These are phyloP conservation scores for Tribonema minus DNA, from an alignment of 108 stramenopile species.

Conservation along the genomic window DNA sequence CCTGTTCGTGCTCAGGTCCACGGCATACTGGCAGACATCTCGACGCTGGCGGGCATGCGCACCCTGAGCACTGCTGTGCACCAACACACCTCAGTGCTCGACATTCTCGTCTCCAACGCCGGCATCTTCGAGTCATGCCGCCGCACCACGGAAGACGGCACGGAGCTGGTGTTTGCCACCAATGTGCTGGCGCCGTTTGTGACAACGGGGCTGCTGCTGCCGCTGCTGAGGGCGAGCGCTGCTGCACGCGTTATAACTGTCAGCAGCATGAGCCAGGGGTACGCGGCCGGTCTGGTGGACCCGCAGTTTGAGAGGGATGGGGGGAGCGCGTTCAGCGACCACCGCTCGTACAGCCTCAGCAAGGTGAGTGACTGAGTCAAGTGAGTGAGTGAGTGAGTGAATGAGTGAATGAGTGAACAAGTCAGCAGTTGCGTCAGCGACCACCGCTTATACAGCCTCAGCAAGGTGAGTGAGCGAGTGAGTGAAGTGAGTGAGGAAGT, in stretches of 20 bases:
- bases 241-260: conserved; percentile 63
- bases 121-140: conserved; percentile 27
- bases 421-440: neutral
- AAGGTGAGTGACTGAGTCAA: too few species aligned
- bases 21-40: conserved; percentile 59
- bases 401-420: conserved; percentile 51
- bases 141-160: conserved; percentile 22
- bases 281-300: conserved; percentile 13
- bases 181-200: conserved; percentile 83
- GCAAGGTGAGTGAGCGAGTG: too few species aligned
- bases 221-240: conserved; percentile 44
- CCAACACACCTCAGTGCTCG: conserved; percentile 41
- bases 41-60: conserved; percentile 46
- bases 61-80: conserved; percentile 49
- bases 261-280: conserved; percentile 63
- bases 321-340: conserved; percentile 71
- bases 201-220: conserved; percentile 65
- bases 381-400: too few species aligned
- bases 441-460: conserved; percentile 65
- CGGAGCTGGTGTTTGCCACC: conserved; percentile 59
- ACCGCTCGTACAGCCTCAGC: conserved; percentile 70
- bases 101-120: conserved; percentile 76
- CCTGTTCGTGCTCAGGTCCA: too few species aligned
- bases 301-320: conserved; percentile 50
- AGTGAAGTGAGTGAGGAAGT: too few species aligned